phyloP scores from a whole-genome alignment of 768 basidiomycete genomes.

The Amanita pallidorosea region DNA sequence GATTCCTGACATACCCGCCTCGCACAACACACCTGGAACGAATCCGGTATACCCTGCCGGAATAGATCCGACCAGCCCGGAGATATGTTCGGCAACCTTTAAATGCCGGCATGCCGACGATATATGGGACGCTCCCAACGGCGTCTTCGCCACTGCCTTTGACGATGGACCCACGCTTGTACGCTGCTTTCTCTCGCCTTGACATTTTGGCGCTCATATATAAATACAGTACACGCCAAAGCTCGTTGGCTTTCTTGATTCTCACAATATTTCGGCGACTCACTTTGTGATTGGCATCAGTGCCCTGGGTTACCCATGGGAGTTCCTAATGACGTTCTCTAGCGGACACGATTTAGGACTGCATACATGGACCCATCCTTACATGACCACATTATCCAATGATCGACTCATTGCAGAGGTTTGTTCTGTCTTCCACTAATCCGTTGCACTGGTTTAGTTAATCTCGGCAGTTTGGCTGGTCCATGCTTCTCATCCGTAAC shows the following conservation, averaged over 20 bases:
- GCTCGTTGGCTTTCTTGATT: slow-evolving; percentile 56
- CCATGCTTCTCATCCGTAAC: slow-evolving; percentile 68
- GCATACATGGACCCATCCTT: slow-evolving; percentile 67
- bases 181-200: slow-evolving; percentile 7
- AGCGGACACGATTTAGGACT: slow-evolving; percentile 36
- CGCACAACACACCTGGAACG: slow-evolving; percentile 24
- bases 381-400: slow-evolving; percentile 73
- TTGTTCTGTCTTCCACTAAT: not conserved
- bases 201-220: slow-evolving; percentile 3
- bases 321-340: slow-evolving; percentile 45
- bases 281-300: slow-evolving; percentile 88
- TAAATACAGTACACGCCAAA: slow-evolving; percentile 22
- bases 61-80: slow-evolving; percentile 29
- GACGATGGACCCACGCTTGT: slow-evolving; percentile 70
- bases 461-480: slow-evolving; percentile 56
- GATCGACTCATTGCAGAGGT: slow-evolving; percentile 57
- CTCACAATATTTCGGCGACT: slow-evolving; percentile 62
- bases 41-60: slow-evolving; percentile 38
- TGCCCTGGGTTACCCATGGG: slow-evolving; percentile 44
- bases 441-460: not conserved
- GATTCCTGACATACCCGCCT: slow-evolving; percentile 58
- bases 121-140: slow-evolving; percentile 68
- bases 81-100: slow-evolving; percentile 71
- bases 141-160: slow-evolving; percentile 55
- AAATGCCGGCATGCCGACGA: slow-evolving; percentile 54